Conservation (phyloP, 257 asterid species). For the Mentha longifolia region DNA sequence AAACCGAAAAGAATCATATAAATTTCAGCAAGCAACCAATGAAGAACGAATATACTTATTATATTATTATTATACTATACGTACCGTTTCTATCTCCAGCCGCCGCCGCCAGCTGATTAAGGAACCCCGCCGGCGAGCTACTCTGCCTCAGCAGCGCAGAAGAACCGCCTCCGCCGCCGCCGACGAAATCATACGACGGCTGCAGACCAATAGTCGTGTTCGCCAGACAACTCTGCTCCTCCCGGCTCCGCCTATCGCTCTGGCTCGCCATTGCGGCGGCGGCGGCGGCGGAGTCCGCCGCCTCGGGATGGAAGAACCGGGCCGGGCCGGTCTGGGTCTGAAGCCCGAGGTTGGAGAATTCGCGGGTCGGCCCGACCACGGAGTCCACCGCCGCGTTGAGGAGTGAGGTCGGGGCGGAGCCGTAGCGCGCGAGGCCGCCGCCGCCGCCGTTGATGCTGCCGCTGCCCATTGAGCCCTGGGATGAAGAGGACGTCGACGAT, state of each 20-base stretch:
- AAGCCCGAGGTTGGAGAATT: conserved; percentile 44
- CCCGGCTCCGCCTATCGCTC: conserved; percentile 2
- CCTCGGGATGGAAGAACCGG: conserved; percentile 49
- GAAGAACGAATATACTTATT: background rate
- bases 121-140: conserved; percentile 83
- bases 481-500: conserved; percentile 71
- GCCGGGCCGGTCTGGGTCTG: conserved; percentile 30
- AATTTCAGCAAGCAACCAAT: conserved; percentile 32
- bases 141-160: conserved; percentile 68
- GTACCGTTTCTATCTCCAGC: conserved; percentile 54
- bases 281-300: conserved; percentile 37
- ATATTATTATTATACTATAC: background rate
- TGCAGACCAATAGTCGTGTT: conserved; percentile 44
- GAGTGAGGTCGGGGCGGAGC: conserved; percentile 75
- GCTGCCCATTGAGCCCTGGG: conserved; percentile 57
- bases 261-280: conserved; percentile 25
- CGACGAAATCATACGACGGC: conserved; percentile 40
- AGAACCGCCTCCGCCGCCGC: conserved; percentile 29
- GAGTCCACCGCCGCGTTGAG: conserved; percentile 63
- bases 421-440: conserved; percentile 63
- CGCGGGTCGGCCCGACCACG: conserved; percentile 42
- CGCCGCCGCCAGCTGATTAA: conserved; percentile 64
- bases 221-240: conserved; percentile 10
- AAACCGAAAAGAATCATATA: background rate
- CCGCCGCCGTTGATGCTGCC: conserved; percentile 15